Evolutionary conservation across 352 stramenopile genomes (phyloP).

Genomic region (Albugo laibachii): DNA sequence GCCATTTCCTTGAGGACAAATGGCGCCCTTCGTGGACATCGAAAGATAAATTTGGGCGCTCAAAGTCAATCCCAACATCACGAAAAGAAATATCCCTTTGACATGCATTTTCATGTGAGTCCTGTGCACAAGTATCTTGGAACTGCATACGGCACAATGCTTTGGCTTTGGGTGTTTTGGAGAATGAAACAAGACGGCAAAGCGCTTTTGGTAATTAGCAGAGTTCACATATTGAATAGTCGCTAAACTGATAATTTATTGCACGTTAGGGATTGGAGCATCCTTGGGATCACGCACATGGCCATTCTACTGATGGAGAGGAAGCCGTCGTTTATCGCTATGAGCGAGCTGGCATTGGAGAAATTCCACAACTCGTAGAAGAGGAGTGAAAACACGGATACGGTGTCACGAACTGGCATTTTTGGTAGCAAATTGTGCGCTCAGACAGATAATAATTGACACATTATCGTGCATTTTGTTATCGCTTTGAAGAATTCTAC

Average conservation of each 20-base stretch:
- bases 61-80: constrained; percentile 1
- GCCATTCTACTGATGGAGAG: neutral
- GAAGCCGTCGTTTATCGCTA: no score
- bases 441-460: no score
- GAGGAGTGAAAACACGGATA: no score
- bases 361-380: no score
- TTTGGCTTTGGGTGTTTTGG: constrained; percentile 83
- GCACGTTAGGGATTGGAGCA: constrained; percentile 49
- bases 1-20: no score
- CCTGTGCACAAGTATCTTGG: constrained; percentile 75
- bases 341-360: no score
- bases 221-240: neutral
- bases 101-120: constrained; percentile 80
- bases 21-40: neutral
- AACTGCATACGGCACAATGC: constrained; percentile 74
- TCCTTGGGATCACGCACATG: constrained; percentile 52
- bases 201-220: constrained; percentile 35
- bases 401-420: no score
- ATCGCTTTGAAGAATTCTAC: no score
- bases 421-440: no score
- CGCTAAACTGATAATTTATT: neutral
- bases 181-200: constrained; percentile 75
- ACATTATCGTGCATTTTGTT: no score
- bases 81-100: constrained; percentile 49
- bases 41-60: neutral